phyloP scores from a whole-genome alignment of 345 rosid genomes.

The Limnanthes douglasii region DNA sequence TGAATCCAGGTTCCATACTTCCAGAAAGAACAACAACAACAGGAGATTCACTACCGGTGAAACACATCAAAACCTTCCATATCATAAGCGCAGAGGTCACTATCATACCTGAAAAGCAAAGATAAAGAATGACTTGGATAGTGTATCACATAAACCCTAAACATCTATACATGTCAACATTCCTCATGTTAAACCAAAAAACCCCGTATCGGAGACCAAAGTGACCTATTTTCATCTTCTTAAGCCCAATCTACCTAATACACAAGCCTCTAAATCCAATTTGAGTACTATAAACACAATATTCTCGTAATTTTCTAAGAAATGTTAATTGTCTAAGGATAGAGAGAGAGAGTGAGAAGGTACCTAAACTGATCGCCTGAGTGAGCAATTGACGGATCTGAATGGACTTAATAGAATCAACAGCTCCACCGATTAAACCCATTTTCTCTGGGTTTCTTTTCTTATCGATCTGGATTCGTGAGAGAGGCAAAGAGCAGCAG shows the following conservation, averaged over 20 bases:
- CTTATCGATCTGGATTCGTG: too few species aligned
- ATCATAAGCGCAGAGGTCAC: constrained; percentile 49
- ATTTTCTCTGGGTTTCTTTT: too few species aligned
- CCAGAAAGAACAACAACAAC: constrained; percentile 68
- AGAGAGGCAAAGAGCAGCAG: too few species aligned
- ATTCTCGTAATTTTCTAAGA: neutral
- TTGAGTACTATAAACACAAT: neutral
- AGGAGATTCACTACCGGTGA: constrained; percentile 62
- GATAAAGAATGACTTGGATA: neutral
- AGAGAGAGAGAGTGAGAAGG: constrained; percentile 4
- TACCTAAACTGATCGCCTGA: constrained; percentile 44
- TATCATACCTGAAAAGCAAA: constrained; percentile 31
- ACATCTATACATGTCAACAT: too few species aligned
- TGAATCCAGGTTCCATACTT: constrained; percentile 82
- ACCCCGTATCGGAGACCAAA: neutral
- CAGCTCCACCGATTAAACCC: constrained; percentile 20
- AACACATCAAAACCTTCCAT: constrained; percentile 64
- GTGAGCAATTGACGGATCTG: constrained; percentile 30
- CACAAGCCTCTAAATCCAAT: neutral
- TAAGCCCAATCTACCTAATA: neutral
- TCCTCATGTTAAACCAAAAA: too few species aligned
- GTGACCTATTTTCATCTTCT: neutral
- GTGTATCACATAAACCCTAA: too few species aligned
- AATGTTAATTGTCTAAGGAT: neutral
- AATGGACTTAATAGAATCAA: constrained; percentile 29